Evolutionary conservation across 225 moss, liverwort and hornwort genomes (phyloP), one percentile per base, ranked within the genome.

Genomic region (Polytrichum commune): DNA sequence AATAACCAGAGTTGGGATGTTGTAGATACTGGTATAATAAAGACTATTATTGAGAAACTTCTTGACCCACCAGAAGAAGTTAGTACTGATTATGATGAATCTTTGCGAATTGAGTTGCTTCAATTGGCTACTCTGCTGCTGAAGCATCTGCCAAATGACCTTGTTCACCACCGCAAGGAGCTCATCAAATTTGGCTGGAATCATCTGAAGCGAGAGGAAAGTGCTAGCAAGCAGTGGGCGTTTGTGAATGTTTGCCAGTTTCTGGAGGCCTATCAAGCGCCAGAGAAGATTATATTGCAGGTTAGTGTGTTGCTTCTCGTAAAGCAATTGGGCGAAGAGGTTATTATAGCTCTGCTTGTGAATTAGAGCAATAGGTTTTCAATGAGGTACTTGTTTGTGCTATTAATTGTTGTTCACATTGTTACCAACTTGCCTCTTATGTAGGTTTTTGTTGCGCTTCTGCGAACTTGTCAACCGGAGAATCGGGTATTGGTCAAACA

Each of bases 151-250:
- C 98, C 98, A 23, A 92, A 89, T 74, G 98, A 98, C 71, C 85
- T 98, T 79, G 98, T 98, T 73, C 98, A 98, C 74, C 98, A 98
- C 80, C 92, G 98, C 24, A 98, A 98, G 86, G 98, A 98, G 84
- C 93, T 98, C 55, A 98, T 98, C 72, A 98, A 98, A 70, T 98
- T 98, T 76, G 98, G 98, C 65, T 98, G 98, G 98, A 98, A 98
- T 78, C 98, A 98, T 89, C 77, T 98, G 75, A 98, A 98, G 84
- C 91, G 98, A 55, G 98, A 99, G 76, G 98, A 99, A 81, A 95
- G 98, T 89, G 95, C 98, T 60, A 99, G 98, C 80, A 99, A 99
- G 79, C 98, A 99, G 72, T 99, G 98, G 98, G 98, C 98, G 24
- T 99, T 99, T 81, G 98, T 99, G 27, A 99, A 99, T 75, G 98